These are phyloP conservation scores for Viridothelium virens DNA, from an alignment of 495 filamentous ascomycete genomes.

Conservation along the genomic window DNA sequence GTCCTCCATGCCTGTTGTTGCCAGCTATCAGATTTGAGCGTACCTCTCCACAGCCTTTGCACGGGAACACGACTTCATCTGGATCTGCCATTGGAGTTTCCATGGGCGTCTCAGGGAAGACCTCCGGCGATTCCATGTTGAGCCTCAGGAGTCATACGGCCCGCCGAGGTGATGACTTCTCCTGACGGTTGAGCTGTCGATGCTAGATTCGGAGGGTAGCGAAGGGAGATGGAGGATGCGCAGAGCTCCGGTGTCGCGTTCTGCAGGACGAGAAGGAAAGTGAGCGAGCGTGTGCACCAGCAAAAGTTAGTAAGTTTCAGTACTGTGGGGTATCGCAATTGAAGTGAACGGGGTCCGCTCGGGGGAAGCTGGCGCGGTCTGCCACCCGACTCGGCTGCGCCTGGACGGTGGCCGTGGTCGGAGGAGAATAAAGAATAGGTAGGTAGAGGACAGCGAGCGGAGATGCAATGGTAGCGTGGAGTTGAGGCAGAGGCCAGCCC, in stretches of 20 bases:
- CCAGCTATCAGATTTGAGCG: conserved; percentile 17
- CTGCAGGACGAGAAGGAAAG: neutral
- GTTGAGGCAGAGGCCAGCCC: conserved; percentile 10
- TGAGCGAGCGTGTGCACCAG: neutral
- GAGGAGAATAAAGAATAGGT: neutral
- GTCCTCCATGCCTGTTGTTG: conserved; percentile 15
- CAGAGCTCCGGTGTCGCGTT: neutral
- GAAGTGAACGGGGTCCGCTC: conserved; percentile 1
- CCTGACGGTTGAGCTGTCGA: neutral
- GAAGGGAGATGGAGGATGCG: neutral
- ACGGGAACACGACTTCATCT: conserved; percentile 81
- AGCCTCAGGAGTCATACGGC: neutral
- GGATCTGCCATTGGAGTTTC: conserved; percentile 44
- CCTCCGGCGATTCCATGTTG: conserved; percentile 52
- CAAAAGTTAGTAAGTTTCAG: neutral
- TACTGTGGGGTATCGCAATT: neutral
- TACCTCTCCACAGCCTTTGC: conserved; percentile 98
- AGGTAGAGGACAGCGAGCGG: neutral
- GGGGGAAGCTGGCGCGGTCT: neutral
- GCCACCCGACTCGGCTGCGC: neutral
- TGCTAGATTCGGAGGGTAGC: neutral
- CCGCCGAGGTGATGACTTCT: conserved; percentile 23
- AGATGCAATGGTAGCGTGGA: neutral
- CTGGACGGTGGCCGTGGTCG: neutral
- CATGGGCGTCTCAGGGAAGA: conserved; percentile 71